Base-by-base conservation (phyloP, 1,284 basidiomycete species). In the Fomitopsis palustris region DNA sequence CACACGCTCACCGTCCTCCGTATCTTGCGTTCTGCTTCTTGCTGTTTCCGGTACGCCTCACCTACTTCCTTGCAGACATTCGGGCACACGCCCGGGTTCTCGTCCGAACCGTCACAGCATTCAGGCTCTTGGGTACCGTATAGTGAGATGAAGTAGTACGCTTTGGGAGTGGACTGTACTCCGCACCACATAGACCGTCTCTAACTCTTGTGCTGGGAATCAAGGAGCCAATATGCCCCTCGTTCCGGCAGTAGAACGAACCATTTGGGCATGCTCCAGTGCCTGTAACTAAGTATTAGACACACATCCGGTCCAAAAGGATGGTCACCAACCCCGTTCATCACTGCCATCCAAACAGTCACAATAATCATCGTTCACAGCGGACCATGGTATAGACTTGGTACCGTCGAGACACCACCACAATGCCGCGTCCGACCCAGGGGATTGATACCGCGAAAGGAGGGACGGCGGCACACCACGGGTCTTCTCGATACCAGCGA, bases 61-160 rank as follows among this genome's bases (percentile, higher is more conserved):
- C 95, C 93, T 39, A 93, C 80, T 68, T 90, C 84, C 52, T 81
- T 82, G 71, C 96, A 99, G 5, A 76, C 76, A 72, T 98, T 87
- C 21, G 83, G 79, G 70, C 96, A 99, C 12, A 88, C 78, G 4
- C 93, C 93, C 8, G 83, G 71, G 4, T 75, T 78, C 74, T 99
- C 96, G 72, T 99, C 96, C 0, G 93, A 93, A n/a, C 97, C 97
- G 70, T 99, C 96, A 72, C 96, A 99, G 72, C 97, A 99, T 70
- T 95, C 88, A 2, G 85, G 82, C 69, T 99, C 95, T 96, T 68
- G 14, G 52, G 19, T 27, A 45, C 47, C 8, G 27, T 41, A n/a
- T 33, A 21, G 52, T 67, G 41, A 68, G 41, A 56, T 41, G 23
- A 19, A 17, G 14, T n/a, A 2, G 27, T 5, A 45, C 8, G 25